phyloP scores from a whole-genome alignment of 164 flowering plant genomes.

The Stephania japonica region DNA sequence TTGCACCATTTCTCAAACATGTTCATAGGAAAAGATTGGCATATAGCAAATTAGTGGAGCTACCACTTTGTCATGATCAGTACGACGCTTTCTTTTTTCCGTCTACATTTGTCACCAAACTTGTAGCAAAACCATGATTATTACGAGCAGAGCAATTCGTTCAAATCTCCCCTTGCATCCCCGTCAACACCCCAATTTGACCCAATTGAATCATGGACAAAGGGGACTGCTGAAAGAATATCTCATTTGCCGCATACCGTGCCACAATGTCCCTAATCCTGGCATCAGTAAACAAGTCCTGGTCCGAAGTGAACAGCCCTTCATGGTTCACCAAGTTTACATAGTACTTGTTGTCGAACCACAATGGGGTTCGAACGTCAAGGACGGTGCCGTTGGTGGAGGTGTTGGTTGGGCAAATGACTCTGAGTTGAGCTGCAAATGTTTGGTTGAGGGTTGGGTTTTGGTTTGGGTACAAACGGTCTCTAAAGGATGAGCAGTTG shows the following conservation, averaged over 20 bases:
- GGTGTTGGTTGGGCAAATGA: conserved; percentile 12
- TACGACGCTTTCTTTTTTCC: background rate
- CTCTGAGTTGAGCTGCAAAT: conserved; percentile 11
- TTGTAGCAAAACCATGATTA: background rate
- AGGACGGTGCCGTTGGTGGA: conserved; percentile 5
- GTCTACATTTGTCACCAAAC: background rate
- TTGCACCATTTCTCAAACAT: too few relatives aligned
- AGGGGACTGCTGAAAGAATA: conserved; percentile 12
- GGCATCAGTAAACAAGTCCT: conserved; percentile 17
- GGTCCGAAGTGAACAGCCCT: conserved; percentile 28
- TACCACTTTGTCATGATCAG: too few relatives aligned
- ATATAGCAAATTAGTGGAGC: too few relatives aligned
- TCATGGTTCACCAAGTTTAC: conserved; percentile 20
- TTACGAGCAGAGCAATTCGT: conserved; percentile 11
- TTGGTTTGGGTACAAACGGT: conserved; percentile 21
- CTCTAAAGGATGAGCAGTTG: conserved; percentile 21
- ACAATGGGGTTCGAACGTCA: conserved; percentile 19
- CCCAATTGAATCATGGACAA: conserved; percentile 13
- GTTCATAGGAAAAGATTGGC: too few relatives aligned
- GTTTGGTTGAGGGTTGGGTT: conserved; percentile 21
- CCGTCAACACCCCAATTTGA: conserved; percentile 10
- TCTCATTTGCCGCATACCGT: conserved; percentile 18
- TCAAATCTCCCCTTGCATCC: conserved; percentile 13
- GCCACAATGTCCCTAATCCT: conserved; percentile 18
- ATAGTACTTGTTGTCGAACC: conserved; percentile 27